Base-by-base conservation (phyloP, 257 asterid genomes). In the Echium plantagineum region DNA sequence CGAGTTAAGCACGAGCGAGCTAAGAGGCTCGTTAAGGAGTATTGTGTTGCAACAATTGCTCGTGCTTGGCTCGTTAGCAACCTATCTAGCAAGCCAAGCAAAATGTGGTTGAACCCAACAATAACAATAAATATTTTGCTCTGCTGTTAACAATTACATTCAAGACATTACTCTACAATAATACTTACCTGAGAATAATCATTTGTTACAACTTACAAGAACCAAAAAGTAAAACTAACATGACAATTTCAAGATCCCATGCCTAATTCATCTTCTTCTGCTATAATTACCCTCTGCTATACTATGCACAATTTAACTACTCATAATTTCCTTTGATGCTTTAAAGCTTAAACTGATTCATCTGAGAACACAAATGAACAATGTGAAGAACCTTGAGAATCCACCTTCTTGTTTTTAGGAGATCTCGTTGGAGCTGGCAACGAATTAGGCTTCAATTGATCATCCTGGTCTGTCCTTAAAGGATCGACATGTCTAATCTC, bases 401-500 rank as follows among this genome's bases (percentile, higher is more conserved):
- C 49, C 49, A 42, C 12, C 10, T 42, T 42, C 49, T 42, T 42
- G 49, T 13, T 13, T 42, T 42, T 10, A 42, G 49, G 49, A 42
- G 49, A 42, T 42, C 0, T 42, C 16, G 13, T 42, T 13, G 16
- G 49, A 42, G 12, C 49, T 13, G 49, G 49, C 3, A 17, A 42
- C 17, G 3, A 42, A 42, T 42, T 42, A 10, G 49, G 49, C 49
- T 42, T 42, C 49, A 42, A 42, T 13, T 1, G 49, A 42, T 42
- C 49, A 42, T 42, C 49, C 49, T 42, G 49, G 16, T 10, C 30
- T 0, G 55, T 61, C 65, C 7, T 9, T 17, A 61, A 9, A 6
- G 47, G 38, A 42, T 10, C 61, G 13, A 21, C 49, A 4, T 85
- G 93, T 46, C 77, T 64, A 26, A 88, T 83, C 57, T 80, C 96